Conservation (phyloP, 306 rosid species). For the Corylus americana region DNA sequence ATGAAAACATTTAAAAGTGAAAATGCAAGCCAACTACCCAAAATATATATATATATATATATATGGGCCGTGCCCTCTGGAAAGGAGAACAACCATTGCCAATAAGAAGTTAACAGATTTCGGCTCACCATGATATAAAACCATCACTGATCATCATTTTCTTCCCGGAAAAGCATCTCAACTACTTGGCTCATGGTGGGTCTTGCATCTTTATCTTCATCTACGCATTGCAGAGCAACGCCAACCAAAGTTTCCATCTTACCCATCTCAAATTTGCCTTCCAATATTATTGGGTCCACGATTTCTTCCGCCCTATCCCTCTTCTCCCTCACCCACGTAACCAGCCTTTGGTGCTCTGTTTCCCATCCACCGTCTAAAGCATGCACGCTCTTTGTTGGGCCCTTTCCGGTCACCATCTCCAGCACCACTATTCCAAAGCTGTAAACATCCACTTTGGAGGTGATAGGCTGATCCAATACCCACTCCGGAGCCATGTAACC, state of each 20-base stretch:
- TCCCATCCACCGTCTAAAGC: not conserved
- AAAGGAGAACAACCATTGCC: no score
- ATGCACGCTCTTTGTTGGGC: constrained; percentile 1
- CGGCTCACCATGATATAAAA: no score
- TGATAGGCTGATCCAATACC: constrained; percentile 33
- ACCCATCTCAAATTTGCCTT: not conserved
- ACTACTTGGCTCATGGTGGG: no score
- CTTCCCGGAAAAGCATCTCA: no score
- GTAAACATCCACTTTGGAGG: constrained; percentile 48
- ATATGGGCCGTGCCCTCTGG: no score
- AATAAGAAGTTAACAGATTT: no score
- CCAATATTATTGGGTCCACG: constrained; percentile 15
- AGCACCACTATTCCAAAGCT: constrained; percentile 42
- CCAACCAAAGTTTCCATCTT: constrained; percentile 22
- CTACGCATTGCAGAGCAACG: no score
- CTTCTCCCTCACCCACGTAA: constrained; percentile 23
- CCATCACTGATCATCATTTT: no score
- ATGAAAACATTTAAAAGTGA: no score
- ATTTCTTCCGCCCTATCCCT: constrained; percentile 13
- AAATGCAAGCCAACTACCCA: no score
- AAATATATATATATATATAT: no score
- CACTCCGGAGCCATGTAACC: constrained; percentile 47
- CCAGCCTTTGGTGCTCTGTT: constrained; percentile 17
- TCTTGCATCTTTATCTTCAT: no score
- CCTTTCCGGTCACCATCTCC: constrained; percentile 42